Conservation (phyloP, 2,329 filamentous ascomycete species). For the Pseudomassariella vexata region DNA sequence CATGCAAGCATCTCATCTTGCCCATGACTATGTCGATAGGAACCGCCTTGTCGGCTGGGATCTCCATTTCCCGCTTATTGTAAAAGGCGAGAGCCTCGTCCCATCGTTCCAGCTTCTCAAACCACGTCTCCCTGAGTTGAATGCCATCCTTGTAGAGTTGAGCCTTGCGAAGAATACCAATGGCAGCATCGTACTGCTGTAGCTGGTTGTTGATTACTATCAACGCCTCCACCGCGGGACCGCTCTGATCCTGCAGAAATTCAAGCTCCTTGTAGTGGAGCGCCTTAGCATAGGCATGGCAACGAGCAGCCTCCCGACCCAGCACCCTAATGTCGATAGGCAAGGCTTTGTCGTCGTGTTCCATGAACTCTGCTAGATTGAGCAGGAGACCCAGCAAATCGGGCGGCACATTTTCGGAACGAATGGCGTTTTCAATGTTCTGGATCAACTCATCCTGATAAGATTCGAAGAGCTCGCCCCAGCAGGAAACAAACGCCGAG, state of each 20-base stretch:
- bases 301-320: constrained; percentile 90
- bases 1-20: constrained; percentile 98
- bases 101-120: constrained; percentile 97
- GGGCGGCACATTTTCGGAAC: constrained; percentile 90
- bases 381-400: constrained; percentile 91
- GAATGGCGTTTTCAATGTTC: constrained; percentile 92
- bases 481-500: constrained; percentile 97
- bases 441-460: constrained; percentile 95
- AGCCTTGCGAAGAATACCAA: constrained; percentile 93
- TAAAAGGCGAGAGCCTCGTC: constrained; percentile 93
- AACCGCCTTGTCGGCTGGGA: constrained; percentile 46
- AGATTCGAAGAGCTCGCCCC: constrained; percentile 94
- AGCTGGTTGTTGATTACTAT: constrained; percentile 99
- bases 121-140: constrained; percentile 96
- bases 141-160: constrained; percentile 92
- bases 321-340: constrained; percentile 95
- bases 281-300: constrained; percentile 96
- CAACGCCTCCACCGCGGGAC: constrained; percentile 88
- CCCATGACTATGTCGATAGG: constrained; percentile 98
- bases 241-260: constrained; percentile 95
- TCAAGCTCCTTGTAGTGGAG: constrained; percentile 98
- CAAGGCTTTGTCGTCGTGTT: constrained; percentile 96
- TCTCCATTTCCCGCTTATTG: constrained; percentile 73
- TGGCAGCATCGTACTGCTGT: constrained; percentile 96
- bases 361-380: constrained; percentile 98